phyloP scores from a whole-genome alignment of 352 stramenopile species.

The Phytophthora lateralis region DNA sequence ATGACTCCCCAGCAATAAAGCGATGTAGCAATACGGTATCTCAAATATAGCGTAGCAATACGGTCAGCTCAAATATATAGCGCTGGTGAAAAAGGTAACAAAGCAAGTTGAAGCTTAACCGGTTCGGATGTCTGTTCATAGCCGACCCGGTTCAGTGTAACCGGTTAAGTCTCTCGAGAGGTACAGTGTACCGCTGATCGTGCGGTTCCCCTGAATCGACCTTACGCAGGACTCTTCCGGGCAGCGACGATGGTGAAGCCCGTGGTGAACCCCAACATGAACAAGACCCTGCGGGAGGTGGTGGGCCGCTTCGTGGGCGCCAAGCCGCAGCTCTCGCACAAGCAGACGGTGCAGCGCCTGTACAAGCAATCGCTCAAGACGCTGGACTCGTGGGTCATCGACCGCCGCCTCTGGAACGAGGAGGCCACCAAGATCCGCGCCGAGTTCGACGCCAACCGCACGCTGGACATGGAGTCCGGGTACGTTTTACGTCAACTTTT shows the following conservation, averaged over 20 bases:
- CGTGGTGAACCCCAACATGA: constrained; percentile 85
- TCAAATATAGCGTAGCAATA: too few species aligned
- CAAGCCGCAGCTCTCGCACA: constrained; percentile 80
- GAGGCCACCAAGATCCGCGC: constrained; percentile 93
- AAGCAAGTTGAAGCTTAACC: constrained; percentile 4
- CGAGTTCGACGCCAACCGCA: constrained; percentile 90
- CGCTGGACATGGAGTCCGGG: constrained; percentile 62
- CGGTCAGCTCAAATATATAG: too few species aligned
- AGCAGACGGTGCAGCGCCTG: constrained; percentile 90
- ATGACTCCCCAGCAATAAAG: background rate
- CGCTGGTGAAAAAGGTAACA: background rate
- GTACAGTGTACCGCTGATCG: constrained; percentile 9
- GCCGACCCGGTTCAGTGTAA: background rate
- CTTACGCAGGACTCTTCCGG: constrained; percentile 3
- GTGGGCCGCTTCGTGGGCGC: constrained; percentile 66
- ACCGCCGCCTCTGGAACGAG: constrained; percentile 96
- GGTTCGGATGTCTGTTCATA: background rate
- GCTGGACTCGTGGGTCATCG: constrained; percentile 94
- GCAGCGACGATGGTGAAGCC: constrained; percentile 57
- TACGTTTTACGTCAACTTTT: constrained; percentile 28
- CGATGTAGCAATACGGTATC: constrained; percentile 4
- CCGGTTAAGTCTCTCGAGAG: background rate
- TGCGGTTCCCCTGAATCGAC: constrained; percentile 20
- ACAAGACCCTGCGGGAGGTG: constrained; percentile 84
- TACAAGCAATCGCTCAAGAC: constrained; percentile 96